Evolutionary conservation across 78 protist species (phyloP), one percentile per base, ranked within the genome.

Genomic region (Isochrysis galbana): DNA sequence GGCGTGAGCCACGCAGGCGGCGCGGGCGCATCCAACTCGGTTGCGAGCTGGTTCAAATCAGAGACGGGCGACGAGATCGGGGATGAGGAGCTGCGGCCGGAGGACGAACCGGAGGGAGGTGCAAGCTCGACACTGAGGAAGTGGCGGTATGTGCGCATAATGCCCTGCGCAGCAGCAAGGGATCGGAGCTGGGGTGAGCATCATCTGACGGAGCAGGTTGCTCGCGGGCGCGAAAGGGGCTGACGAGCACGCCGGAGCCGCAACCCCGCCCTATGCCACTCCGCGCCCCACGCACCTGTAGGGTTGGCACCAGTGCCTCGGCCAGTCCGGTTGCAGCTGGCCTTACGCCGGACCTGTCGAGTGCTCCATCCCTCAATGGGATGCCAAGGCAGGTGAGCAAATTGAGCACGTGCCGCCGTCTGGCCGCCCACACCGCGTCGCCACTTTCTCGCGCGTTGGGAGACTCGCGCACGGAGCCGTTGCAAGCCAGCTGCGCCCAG

Each of bases 301-400:
- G 46, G 47, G 21, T 41, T 23, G 84, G 84, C 46, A 77, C 84
- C n/a, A 77, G 84, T 46, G 84, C n/a, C 47, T 77, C 84, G 32
- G 22, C 84, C 47, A 61, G 29, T 51, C 61, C 29, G 29, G 61
- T 14, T 51, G 61, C 61, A 51, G 61, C 61, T 51, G 61, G 29
- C 61, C 29, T 7, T 14, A 51, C 61, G 61, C 14, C 84, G 44
- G 34, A 23, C 47, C 34, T 7, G 14, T 2, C 84, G 46, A 36
- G 32, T 17, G 47, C 84, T 5, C 4, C 48, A 3, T 3, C 39
- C 5, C 80, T 36, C 80, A 70, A 21, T 41, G 80, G 80, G 32
- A 34, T 4, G 80, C 29, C 80, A 21, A 70, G 80, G 45, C 32
- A 34, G n/a, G 17, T 41, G 36, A 70, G 17, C n/a, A 70, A 22